Conservation (phyloP, 345 rosid species). For the Arabidopsis arenosa region DNA sequence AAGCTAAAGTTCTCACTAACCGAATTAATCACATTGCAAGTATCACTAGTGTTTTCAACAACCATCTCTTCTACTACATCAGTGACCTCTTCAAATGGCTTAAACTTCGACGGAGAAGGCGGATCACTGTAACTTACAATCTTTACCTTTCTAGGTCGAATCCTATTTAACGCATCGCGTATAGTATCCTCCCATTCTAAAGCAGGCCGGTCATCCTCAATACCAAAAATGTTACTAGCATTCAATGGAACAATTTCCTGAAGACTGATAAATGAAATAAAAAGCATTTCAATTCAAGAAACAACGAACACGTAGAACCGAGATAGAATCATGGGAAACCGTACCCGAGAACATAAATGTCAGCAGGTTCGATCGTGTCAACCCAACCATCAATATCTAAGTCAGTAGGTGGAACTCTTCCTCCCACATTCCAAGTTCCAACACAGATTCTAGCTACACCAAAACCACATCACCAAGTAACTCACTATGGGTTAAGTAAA, state of each 20-base stretch:
- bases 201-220: constrained; percentile 79
- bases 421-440: constrained; percentile 91
- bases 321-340: neutral
- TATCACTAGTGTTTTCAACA: constrained; percentile 61
- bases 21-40: constrained; percentile 49
- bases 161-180: constrained; percentile 63
- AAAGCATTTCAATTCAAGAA: neutral
- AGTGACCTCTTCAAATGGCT: constrained; percentile 59
- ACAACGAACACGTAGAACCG: neutral
- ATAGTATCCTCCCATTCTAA: constrained; percentile 79
- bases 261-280: constrained; percentile 51
- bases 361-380: constrained; percentile 69
- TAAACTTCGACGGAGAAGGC: constrained; percentile 82
- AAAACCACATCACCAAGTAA: constrained; percentile 22
- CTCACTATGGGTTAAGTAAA: neutral
- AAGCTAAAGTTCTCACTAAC: neutral
- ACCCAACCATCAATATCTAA: constrained; percentile 83
- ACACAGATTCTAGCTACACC: constrained; percentile 55
- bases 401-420: constrained; percentile 69
- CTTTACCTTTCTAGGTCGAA: constrained; percentile 54
- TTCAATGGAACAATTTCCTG: constrained; percentile 92
- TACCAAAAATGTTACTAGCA: constrained; percentile 89
- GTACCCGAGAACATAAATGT: constrained; percentile 80
- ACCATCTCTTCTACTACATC: constrained; percentile 62
- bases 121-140: constrained; percentile 82